Percentiles rank a stretch among this genome's conserved stretches.
Evolutionary conservation across 2,329 filamentous ascomycete species (phyloP).

Genomic region (Trichoderma lentiforme): DNA sequence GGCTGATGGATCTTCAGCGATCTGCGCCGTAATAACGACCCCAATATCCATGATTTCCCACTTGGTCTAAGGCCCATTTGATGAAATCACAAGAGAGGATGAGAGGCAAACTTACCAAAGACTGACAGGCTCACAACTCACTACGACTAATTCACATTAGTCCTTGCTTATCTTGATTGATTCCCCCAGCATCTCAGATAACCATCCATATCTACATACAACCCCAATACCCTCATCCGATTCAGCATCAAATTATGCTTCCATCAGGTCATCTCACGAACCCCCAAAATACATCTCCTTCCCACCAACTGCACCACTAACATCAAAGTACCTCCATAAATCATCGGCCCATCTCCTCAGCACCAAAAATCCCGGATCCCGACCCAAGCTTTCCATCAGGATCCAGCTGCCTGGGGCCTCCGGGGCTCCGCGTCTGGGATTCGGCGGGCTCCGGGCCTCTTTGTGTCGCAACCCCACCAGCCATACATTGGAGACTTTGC

Average conservation of each 20-base stretch:
- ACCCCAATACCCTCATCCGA: neutral
- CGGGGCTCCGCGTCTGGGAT: constrained; percentile 24
- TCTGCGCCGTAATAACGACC: neutral
- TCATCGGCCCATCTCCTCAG: neutral
- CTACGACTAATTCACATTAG: neutral
- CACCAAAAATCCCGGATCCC: neutral
- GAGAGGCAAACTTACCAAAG: neutral
- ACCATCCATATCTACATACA: neutral
- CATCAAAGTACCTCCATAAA: neutral
- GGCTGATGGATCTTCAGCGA: neutral
- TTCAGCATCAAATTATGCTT: neutral
- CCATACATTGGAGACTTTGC: neutral
- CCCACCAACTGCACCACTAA: neutral
- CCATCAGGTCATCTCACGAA: neutral
- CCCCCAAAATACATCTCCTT: neutral
- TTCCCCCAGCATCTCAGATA: neutral
- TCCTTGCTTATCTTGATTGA: neutral
- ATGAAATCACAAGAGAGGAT: neutral
- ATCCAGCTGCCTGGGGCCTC: neutral
- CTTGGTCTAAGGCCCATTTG: neutral
- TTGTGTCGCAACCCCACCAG: neutral
- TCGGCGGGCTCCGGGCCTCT: constrained; percentile 30
- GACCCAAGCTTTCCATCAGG: neutral
- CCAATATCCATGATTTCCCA: neutral
- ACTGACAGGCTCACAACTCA: neutral